These are phyloP conservation scores for Basipetospora chlamydospora DNA, from an alignment of 2,329 filamentous ascomycete species.

Conservation along the genomic window DNA sequence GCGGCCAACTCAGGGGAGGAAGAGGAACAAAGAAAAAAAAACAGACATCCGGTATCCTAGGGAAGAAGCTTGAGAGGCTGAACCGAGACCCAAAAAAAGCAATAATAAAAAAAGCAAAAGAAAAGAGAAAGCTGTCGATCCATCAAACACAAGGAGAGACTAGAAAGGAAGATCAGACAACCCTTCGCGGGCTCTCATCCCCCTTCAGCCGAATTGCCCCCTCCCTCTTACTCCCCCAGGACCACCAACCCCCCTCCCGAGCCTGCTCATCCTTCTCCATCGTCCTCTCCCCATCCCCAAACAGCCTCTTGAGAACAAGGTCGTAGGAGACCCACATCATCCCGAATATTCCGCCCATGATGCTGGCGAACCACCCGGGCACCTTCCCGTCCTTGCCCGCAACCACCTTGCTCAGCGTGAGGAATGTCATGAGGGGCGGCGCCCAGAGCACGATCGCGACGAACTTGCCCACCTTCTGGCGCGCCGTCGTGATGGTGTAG, in stretches of 20 bases:
- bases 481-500: slow-evolving; percentile 52
- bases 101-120: too few species aligned
- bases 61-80: too few species aligned
- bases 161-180: not conserved
- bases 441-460: slow-evolving; percentile 41
- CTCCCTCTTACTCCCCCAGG: slow-evolving; percentile 4
- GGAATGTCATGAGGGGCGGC: slow-evolving; percentile 38
- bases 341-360: slow-evolving; percentile 27
- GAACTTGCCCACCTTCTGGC: slow-evolving; percentile 53
- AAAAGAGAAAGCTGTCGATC: not conserved
- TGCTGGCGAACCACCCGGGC: slow-evolving; percentile 48
- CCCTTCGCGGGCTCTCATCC: not conserved
- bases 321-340: slow-evolving; percentile 33
- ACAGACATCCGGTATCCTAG: too few species aligned
- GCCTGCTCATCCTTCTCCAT: slow-evolving; percentile 13
- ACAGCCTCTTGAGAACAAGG: slow-evolving; percentile 37
- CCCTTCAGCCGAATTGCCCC: slow-evolving; percentile 14
- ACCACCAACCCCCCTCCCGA: slow-evolving; percentile 4
- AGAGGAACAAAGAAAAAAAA: too few species aligned
- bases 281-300: slow-evolving; percentile 76
- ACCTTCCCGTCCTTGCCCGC: slow-evolving; percentile 51
- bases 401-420: slow-evolving; percentile 29
- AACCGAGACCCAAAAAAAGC: too few species aligned
- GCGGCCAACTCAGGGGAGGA: too few species aligned
- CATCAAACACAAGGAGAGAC: too few species aligned